Percentiles rank a stretch among this genome's conserved stretches.
phyloP scores from a whole-genome alignment of 306 rosid species.

The Pyrus betulifolia region DNA sequence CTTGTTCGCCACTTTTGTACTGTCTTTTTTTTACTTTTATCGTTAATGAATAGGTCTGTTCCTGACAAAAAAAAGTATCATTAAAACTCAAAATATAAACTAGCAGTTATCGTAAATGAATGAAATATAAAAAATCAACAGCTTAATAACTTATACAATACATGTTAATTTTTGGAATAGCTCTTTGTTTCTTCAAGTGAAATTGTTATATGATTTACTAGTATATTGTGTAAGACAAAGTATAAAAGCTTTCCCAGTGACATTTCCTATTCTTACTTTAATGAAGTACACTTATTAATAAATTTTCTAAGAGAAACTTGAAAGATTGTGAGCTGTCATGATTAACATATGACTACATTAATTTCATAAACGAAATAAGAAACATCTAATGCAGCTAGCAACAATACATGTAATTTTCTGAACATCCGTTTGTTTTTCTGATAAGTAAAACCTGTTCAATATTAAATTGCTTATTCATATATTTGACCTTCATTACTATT shows the following conservation, averaged over 20 bases:
- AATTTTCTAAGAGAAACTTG: not conserved
- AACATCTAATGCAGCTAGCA: not conserved
- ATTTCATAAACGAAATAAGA: not conserved
- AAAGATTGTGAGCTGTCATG: not conserved
- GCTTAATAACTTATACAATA: no score
- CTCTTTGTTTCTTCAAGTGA: not conserved
- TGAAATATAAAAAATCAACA: no score
- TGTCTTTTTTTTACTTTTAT: no score
- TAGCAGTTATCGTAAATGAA: not conserved
- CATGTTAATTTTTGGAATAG: not conserved
- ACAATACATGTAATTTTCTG: not conserved
- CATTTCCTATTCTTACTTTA: not conserved
- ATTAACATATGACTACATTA: not conserved
- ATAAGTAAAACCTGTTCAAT: not conserved
- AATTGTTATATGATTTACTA: not conserved
- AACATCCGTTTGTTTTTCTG: not conserved
- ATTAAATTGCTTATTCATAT: not conserved
- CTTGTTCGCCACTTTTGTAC: no score
- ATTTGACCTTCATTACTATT: conserved; percentile 5
- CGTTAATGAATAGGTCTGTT: no score
- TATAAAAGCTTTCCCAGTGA: not conserved
- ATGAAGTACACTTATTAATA: not conserved
- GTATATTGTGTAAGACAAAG: not conserved
- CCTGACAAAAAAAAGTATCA: no score
- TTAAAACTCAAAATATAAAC: not conserved